Evolutionary conservation across 2,329 filamentous ascomycete genomes (phyloP).

Genomic region (Aureobasidium sp.): DNA sequence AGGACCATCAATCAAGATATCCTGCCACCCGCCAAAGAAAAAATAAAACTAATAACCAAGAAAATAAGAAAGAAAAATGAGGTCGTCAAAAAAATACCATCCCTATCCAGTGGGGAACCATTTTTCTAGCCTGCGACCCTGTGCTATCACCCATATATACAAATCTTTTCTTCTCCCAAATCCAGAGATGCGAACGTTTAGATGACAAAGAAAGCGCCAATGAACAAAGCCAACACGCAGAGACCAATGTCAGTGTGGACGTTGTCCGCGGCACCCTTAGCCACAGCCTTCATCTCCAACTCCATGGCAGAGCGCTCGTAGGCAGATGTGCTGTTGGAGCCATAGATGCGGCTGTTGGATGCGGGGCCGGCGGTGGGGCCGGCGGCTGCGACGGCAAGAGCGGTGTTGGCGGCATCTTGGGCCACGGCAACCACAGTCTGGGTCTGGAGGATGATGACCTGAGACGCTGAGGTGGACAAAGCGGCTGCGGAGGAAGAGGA

Average conservation of each 20-base stretch:
- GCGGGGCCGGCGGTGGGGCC: background rate
- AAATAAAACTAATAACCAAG: background rate
- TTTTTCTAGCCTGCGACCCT: background rate
- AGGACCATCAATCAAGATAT: background rate
- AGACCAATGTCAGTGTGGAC: conserved; percentile 1
- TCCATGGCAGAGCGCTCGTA: background rate
- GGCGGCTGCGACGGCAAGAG: background rate
- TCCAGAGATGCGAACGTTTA: background rate
- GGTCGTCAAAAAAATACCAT: background rate
- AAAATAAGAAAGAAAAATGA: background rate
- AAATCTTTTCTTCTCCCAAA: background rate
- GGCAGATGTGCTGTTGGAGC: background rate
- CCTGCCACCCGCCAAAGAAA: background rate
- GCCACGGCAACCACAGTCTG: conserved; percentile 4
- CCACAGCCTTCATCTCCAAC: conserved; percentile 1
- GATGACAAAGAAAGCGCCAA: conserved; percentile 8
- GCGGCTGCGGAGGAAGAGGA: background rate
- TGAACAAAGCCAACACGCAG: background rate
- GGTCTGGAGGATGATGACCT: background rate
- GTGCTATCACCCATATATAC: background rate
- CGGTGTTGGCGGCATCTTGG: background rate
- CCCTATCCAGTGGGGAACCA: background rate
- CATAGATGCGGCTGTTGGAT: background rate
- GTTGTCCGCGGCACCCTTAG: background rate
- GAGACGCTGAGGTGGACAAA: background rate